phyloP scores from a whole-genome alignment of 805 yeast genomes.

The Kazachstania kunashirensis region DNA sequence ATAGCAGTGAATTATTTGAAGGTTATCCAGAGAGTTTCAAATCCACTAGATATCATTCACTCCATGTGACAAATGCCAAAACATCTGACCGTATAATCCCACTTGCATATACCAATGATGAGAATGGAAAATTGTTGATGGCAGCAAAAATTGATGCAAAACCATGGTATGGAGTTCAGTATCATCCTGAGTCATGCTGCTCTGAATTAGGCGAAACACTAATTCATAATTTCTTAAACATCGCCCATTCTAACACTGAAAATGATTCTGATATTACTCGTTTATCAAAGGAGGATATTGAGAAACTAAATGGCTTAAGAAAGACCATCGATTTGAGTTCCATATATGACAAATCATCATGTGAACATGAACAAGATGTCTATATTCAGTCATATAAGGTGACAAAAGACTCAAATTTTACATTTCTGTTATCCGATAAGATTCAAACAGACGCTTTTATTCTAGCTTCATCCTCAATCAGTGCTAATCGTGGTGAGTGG shows the following conservation, averaged over 20 bases:
- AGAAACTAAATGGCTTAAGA: slow-evolving; percentile 6
- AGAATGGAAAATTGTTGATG: slow-evolving; percentile 51
- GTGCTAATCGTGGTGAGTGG: slow-evolving; percentile 53
- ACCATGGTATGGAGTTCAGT: slow-evolving; percentile 91
- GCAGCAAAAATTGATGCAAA: slow-evolving; percentile 51
- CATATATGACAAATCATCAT: slow-evolving; percentile 9
- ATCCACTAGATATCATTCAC: slow-evolving; percentile 84
- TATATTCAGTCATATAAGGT: slow-evolving; percentile 8
- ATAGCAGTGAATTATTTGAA: slow-evolving; percentile 31
- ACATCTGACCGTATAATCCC: slow-evolving; percentile 35
- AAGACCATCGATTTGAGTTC: slow-evolving; percentile 21
- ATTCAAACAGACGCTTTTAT: slow-evolving; percentile 36
- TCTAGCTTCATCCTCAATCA: slow-evolving; percentile 56
- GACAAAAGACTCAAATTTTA: slow-evolving; percentile 15
- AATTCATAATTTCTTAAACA: slow-evolving; percentile 44
- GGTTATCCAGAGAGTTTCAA: slow-evolving; percentile 39
- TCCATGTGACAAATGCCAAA: slow-evolving; percentile 37
- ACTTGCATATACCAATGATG: slow-evolving; percentile 49
- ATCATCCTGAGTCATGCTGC: slow-evolving; percentile 93
- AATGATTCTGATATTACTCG: not conserved
- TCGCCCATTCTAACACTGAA: slow-evolving; percentile 11
- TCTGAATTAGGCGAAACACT: slow-evolving; percentile 56
- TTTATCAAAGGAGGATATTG: not conserved
- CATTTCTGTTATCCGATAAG: slow-evolving; percentile 46
- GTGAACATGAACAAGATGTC: not conserved